phyloP scores from a whole-genome alignment of 192 early-diverging fungal species.

The Glomus cerebriforme region DNA sequence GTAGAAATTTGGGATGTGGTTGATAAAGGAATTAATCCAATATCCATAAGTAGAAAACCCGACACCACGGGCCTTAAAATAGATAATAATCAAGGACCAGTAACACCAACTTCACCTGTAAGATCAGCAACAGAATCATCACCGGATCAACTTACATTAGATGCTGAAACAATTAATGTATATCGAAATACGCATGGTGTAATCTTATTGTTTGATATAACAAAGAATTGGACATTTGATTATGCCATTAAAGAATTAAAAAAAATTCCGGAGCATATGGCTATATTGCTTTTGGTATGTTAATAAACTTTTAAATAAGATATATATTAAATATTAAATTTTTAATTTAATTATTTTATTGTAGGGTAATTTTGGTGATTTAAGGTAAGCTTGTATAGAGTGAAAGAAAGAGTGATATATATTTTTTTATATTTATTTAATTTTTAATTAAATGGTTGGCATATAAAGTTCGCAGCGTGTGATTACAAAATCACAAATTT shows the following conservation, averaged over 20 bases:
- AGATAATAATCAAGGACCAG: slow-evolving; percentile 35
- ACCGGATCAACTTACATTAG: slow-evolving; percentile 45
- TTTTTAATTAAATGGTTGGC: slow-evolving; percentile 10
- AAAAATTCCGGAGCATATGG: slow-evolving; percentile 46
- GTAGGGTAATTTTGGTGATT: slow-evolving; percentile 47
- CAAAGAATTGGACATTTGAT: slow-evolving; percentile 66
- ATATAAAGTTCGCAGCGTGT: background rate
- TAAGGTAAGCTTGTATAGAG: slow-evolving; percentile 22
- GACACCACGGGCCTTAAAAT: slow-evolving; percentile 34
- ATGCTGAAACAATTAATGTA: slow-evolving; percentile 62
- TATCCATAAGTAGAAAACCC: slow-evolving; percentile 23
- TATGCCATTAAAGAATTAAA: slow-evolving; percentile 49
- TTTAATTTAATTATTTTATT: background rate
- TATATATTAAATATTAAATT: background rate
- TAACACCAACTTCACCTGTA: slow-evolving; percentile 30
- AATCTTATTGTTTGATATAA: slow-evolving; percentile 59
- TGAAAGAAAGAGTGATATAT: no score
- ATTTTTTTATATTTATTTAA: slow-evolving; percentile 10
- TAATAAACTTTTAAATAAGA: no score
- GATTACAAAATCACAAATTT: background rate
- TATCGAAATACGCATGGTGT: slow-evolving; percentile 60
- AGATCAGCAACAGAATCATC: background rate
- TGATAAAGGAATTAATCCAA: slow-evolving; percentile 50
- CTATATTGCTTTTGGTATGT: slow-evolving; percentile 55
- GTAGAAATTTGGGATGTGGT: slow-evolving; percentile 66